A percentile compares a stretch with the other conserved stretches of the same genome.
Evolutionary conservation across 2,329 filamentous ascomycete genomes (phyloP).

Genomic region (Juglanconis oblonga): DNA sequence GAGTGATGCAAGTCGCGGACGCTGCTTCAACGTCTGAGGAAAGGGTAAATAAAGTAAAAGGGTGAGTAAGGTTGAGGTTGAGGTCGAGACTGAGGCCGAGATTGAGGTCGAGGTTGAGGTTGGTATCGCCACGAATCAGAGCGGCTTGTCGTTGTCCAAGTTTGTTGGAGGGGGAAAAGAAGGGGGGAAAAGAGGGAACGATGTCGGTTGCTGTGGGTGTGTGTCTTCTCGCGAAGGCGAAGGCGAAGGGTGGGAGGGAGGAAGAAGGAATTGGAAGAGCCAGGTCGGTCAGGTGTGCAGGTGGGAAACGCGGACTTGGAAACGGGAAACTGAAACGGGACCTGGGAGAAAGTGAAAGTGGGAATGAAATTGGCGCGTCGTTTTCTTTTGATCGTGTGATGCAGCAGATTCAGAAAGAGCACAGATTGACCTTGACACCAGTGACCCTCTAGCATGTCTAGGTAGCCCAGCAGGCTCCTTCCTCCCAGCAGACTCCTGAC

Average conservation of each 20-base stretch:
- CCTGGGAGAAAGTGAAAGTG: background rate
- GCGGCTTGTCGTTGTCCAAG: conserved; percentile 2
- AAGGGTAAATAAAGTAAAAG: background rate
- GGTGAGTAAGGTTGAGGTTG: background rate
- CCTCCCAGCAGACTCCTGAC: background rate
- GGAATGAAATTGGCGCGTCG: conserved; percentile 18
- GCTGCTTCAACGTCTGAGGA: background rate
- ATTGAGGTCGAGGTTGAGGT: background rate
- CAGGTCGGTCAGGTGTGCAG: no score
- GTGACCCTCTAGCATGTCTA: no score
- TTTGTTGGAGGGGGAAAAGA: background rate
- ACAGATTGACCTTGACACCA: background rate
- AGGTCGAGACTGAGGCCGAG: background rate
- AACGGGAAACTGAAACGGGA: background rate
- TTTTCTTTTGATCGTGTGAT: conserved; percentile 19
- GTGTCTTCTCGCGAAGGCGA: no score
- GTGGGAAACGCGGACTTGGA: background rate
- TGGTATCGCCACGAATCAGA: background rate
- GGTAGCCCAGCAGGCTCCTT: no score
- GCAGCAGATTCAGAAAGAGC: background rate
- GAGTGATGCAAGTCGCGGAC: background rate
- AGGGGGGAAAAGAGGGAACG: background rate
- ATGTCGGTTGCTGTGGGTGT: background rate
- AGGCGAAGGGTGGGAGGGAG: background rate
- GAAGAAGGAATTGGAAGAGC: conserved; percentile 3